Evolutionary conservation across 2,329 filamentous ascomycete genomes (phyloP).

Genomic region (Magnaporthiopsis incrustans): DNA sequence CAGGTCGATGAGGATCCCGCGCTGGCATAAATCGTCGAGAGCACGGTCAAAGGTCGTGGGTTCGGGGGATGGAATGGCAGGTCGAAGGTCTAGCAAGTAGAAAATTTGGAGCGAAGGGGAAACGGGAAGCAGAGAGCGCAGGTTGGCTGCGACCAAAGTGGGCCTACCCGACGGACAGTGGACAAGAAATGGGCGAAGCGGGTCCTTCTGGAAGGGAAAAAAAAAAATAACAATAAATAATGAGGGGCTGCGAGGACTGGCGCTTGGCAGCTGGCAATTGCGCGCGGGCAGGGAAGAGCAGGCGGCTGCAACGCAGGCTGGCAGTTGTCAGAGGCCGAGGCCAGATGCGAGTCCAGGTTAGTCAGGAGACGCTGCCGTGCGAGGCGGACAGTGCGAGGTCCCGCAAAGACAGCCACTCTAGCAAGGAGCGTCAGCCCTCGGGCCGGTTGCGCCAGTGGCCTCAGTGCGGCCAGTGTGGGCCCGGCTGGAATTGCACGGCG

Average conservation of each 20-base stretch:
- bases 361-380: background rate
- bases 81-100: background rate
- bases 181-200: background rate
- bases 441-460: background rate
- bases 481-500: background rate
- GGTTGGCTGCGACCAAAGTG: conserved; percentile 2
- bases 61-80: conserved; percentile 1
- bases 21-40: conserved; percentile 4
- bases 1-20: conserved; percentile 1
- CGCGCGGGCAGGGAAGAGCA: background rate
- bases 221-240: background rate
- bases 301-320: background rate
- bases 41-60: background rate
- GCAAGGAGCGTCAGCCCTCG: background rate
- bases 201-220: conserved; percentile 1
- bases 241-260: conserved; percentile 2
- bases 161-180: background rate
- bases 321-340: background rate
- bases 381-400: background rate
- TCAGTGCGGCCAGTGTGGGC: background rate
- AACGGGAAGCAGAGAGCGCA: background rate
- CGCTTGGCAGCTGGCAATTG: conserved; percentile 4
- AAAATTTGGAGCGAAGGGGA: conserved; percentile 5
- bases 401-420: background rate
- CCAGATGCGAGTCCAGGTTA: background rate